These are phyloP conservation scores for Lepidopterella palustris DNA, from an alignment of 495 filamentous ascomycete species.

Conservation along the genomic window DNA sequence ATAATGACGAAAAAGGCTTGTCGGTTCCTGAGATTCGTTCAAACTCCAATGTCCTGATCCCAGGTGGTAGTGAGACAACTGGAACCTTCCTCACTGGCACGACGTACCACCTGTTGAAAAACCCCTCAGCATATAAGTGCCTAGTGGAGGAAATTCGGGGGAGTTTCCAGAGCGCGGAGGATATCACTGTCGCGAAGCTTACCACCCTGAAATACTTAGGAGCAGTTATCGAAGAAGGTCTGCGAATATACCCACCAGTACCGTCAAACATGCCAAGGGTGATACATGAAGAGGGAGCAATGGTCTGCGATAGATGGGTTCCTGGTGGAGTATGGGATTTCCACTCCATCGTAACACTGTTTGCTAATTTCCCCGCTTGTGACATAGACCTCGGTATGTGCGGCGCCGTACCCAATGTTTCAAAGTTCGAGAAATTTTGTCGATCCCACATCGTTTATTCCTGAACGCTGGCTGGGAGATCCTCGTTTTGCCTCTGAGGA, in stretches of 20 bases:
- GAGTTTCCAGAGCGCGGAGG: not conserved
- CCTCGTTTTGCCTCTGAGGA: not conserved
- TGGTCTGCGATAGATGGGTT: constrained; percentile 19
- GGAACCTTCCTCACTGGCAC: not conserved
- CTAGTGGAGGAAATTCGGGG: constrained; percentile 1
- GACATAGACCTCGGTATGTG: not conserved
- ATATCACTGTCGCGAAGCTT: not conserved
- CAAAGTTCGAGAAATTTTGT: not conserved
- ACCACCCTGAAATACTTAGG: not conserved
- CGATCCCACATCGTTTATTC: constrained; percentile 13
- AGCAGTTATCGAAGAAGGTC: not conserved
- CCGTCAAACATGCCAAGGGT: constrained; percentile 3
- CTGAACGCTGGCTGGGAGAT: constrained; percentile 9
- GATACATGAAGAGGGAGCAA: constrained; percentile 19
- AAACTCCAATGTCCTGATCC: not conserved
- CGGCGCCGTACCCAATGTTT: not conserved
- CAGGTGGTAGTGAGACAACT: not conserved
- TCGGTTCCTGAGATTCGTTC: not conserved
- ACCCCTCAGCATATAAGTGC: not conserved
- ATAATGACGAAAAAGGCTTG: constrained; percentile 2
- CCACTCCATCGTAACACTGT: not conserved
- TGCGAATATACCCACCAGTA: not conserved
- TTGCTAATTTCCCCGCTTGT: not conserved
- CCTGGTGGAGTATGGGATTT: constrained; percentile 27
- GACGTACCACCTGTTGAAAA: not conserved